These are phyloP conservation scores for Acanthamoeba triangularis DNA, from an alignment of 208 protist genomes.

Conservation along the genomic window DNA sequence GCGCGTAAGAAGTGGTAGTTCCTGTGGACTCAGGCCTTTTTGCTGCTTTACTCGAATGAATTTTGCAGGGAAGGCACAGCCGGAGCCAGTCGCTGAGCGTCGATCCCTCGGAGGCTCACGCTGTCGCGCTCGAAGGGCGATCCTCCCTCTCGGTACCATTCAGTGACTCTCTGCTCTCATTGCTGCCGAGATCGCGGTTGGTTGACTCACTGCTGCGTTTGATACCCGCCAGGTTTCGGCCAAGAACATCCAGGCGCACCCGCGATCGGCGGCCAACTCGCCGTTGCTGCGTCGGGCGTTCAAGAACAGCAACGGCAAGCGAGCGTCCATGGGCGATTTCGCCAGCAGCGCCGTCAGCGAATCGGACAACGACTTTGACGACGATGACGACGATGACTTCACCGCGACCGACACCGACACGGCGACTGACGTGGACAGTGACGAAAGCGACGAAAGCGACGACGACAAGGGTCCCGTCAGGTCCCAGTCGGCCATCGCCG, in stretches of 20 bases:
- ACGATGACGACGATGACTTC: slow-evolving; percentile 2
- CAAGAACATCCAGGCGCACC: not conserved
- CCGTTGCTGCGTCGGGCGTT: not conserved
- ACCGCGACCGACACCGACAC: not conserved
- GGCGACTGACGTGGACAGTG: too few species aligned
- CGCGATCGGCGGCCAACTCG: slow-evolving; percentile 21
- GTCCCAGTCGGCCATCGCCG: not conserved
- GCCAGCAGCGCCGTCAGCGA: not conserved
- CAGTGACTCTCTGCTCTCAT: not conserved
- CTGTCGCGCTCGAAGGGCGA: not conserved
- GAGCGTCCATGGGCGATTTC: not conserved
- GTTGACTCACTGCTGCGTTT: not conserved
- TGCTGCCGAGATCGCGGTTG: not conserved
- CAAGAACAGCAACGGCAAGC: not conserved
- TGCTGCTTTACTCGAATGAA: too few species aligned
- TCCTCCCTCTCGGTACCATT: not conserved
- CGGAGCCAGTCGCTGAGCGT: slow-evolving; percentile 55
- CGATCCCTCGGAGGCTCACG: not conserved
- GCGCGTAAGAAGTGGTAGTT: too few species aligned
- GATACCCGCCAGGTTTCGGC: not conserved
- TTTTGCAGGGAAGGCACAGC: not conserved
- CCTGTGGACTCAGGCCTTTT: too few species aligned
- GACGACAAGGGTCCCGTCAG: not conserved
- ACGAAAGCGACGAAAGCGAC: not conserved
- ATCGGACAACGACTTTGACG: not conserved